Evolutionary conservation across 345 rosid species (phyloP).

Genomic region (Rhizophora mangle): DNA sequence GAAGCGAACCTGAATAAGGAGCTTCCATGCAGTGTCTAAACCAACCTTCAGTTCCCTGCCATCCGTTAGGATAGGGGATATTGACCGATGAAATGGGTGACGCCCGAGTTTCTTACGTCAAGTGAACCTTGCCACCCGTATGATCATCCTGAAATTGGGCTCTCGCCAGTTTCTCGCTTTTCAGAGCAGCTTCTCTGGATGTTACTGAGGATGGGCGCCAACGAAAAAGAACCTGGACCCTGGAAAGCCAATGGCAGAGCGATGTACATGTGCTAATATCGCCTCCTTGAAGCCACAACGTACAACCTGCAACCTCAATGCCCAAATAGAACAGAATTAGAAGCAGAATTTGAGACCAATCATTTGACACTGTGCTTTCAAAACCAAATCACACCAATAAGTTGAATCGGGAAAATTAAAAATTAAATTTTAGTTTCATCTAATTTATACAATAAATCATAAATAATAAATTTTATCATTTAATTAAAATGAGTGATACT

Average conservation of each 20-base stretch:
- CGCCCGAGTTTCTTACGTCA: constrained; percentile 78
- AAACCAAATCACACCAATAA: too few species aligned
- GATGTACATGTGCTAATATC: constrained; percentile 65
- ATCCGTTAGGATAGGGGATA: constrained; percentile 79
- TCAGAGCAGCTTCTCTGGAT: constrained; percentile 67
- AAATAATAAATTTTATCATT: too few species aligned
- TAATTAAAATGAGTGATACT: too few species aligned
- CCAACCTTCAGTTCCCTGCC: constrained; percentile 74
- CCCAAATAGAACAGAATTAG: not conserved
- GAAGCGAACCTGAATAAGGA: constrained; percentile 73
- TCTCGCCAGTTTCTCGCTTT: constrained; percentile 76
- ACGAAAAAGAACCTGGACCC: constrained; percentile 62
- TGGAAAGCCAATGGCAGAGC: constrained; percentile 73
- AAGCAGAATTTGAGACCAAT: not conserved
- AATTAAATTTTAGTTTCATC: too few species aligned
- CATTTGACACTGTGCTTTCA: not conserved
- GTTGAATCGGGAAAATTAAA: too few species aligned
- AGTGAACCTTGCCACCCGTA: constrained; percentile 78
- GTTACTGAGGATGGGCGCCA: constrained; percentile 66
- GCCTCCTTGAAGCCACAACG: constrained; percentile 88
- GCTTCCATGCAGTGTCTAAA: constrained; percentile 71
- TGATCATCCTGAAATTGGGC: constrained; percentile 73
- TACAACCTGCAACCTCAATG: constrained; percentile 53
- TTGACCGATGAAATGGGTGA: constrained; percentile 79
- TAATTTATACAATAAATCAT: too few species aligned